These are phyloP conservation scores for Penicillium sp. DNA, from an alignment of 2,329 filamentous ascomycete genomes.

Conservation along the genomic window DNA sequence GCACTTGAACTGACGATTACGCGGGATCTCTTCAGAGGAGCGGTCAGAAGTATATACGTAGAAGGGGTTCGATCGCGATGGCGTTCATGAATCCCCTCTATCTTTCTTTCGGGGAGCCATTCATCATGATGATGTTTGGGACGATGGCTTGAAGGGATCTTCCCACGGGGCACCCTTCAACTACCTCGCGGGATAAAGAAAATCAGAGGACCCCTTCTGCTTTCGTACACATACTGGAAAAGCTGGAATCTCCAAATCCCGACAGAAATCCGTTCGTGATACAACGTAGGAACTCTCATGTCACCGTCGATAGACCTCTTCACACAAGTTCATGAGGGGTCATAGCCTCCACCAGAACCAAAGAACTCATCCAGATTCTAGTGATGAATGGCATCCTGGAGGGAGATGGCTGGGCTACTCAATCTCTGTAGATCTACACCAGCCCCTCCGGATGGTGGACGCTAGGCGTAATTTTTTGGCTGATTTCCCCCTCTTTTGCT, in stretches of 20 bases:
- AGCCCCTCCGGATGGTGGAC: not conserved
- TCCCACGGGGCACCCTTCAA: not conserved
- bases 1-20: not conserved
- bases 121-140: not conserved
- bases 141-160: slow-evolving; percentile 2
- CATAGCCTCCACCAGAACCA: not conserved
- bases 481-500: not conserved
- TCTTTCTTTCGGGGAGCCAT: not conserved
- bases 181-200: not conserved
- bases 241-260: not conserved
- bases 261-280: not conserved
- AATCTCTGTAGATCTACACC: not conserved
- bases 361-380: not conserved
- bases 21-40: slow-evolving; percentile 8
- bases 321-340: not conserved
- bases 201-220: not conserved
- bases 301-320: not conserved
- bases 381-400: not conserved
- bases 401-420: not conserved
- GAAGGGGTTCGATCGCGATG: slow-evolving; percentile 9
- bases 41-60: slow-evolving; percentile 10
- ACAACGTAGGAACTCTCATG: not conserved
- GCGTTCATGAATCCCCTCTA: not conserved
- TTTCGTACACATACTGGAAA: not conserved
- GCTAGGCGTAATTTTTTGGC: not conserved